Evolutionary conservation across 495 filamentous ascomycete genomes (phyloP).

Genomic region (Aspergillus sclerotioniger): DNA sequence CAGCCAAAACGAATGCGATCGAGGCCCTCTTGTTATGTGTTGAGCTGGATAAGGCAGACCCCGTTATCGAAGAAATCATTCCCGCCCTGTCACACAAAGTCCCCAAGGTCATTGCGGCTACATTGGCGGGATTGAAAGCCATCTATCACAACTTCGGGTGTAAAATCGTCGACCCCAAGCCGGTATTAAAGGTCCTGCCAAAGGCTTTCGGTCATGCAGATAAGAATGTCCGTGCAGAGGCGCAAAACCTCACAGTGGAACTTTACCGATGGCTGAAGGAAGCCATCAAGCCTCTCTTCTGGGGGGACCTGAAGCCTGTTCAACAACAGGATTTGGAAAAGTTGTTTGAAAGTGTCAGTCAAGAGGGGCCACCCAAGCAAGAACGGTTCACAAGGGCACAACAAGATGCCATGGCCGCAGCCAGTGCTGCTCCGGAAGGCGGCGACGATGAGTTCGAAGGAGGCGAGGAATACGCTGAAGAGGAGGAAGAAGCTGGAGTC

Average conservation of each 20-base stretch:
- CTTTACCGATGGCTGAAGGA: slow-evolving; percentile 97
- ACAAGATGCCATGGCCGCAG: slow-evolving; percentile 73
- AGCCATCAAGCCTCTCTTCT: slow-evolving; percentile 98
- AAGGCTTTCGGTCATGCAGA: slow-evolving; percentile 95
- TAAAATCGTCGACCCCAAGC: slow-evolving; percentile 95
- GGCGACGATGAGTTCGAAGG: slow-evolving; percentile 49
- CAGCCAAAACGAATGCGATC: slow-evolving; percentile 79
- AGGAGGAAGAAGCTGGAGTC: slow-evolving; percentile 66
- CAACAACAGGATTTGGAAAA: slow-evolving; percentile 94
- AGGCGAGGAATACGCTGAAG: slow-evolving; percentile 63
- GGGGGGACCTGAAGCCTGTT: slow-evolving; percentile 90
- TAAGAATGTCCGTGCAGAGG: slow-evolving; percentile 96
- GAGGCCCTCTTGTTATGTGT: slow-evolving; percentile 88
- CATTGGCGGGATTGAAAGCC: slow-evolving; percentile 71
- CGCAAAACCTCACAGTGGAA: slow-evolving; percentile 87
- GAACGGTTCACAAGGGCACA: slow-evolving; percentile 86
- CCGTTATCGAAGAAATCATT: slow-evolving; percentile 86
- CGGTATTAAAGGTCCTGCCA: slow-evolving; percentile 84
- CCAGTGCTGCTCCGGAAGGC: slow-evolving; percentile 56
- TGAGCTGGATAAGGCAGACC: slow-evolving; percentile 82
- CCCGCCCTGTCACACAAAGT: slow-evolving; percentile 86
- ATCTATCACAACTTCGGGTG: slow-evolving; percentile 93
- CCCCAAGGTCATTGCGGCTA: slow-evolving; percentile 88
- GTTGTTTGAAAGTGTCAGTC: slow-evolving; percentile 87
- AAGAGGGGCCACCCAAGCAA: slow-evolving; percentile 84